Conservation (phyloP, 1,139 yeast genomes). For the Taiozyma sp. region DNA sequence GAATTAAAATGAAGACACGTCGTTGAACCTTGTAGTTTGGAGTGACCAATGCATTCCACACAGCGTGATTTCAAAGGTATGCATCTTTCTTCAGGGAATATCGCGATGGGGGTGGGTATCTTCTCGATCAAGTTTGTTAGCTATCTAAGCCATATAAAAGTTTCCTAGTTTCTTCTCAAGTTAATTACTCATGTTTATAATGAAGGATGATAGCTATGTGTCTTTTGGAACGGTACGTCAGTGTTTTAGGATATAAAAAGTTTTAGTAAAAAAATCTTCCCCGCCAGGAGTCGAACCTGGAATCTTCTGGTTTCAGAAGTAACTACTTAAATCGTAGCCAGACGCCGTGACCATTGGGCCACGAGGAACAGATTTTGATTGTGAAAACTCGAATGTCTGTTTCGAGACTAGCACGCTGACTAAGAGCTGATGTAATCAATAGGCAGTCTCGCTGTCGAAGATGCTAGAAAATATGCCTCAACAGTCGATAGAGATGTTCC, state of each 20-base stretch:
- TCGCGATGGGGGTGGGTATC: no score
- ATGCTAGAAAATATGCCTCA: neutral
- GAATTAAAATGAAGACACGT: neutral
- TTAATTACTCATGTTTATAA: no score
- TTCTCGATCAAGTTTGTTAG: no score
- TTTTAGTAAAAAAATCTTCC: conserved; percentile 51
- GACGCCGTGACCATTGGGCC: conserved; percentile 94
- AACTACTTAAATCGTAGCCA: conserved; percentile 65
- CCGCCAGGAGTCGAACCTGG: conserved; percentile 96
- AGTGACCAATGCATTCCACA: no score
- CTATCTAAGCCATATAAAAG: no score
- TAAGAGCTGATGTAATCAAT: neutral
- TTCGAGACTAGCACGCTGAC: no score
- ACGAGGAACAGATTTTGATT: conserved; percentile 64
- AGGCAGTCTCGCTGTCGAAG: neutral
- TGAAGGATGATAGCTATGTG: no score
- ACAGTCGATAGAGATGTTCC: neutral
- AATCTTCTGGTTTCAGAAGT: conserved; percentile 81
- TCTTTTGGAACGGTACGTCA: no score
- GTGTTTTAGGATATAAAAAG: no score
- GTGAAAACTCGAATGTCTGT: conserved; percentile 40
- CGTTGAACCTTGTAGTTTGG: neutral
- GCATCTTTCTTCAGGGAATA: no score
- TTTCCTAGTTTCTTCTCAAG: no score
- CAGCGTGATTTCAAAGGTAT: no score